Conservation (phyloP, 208 protist species). For the Leishmania arabica region DNA sequence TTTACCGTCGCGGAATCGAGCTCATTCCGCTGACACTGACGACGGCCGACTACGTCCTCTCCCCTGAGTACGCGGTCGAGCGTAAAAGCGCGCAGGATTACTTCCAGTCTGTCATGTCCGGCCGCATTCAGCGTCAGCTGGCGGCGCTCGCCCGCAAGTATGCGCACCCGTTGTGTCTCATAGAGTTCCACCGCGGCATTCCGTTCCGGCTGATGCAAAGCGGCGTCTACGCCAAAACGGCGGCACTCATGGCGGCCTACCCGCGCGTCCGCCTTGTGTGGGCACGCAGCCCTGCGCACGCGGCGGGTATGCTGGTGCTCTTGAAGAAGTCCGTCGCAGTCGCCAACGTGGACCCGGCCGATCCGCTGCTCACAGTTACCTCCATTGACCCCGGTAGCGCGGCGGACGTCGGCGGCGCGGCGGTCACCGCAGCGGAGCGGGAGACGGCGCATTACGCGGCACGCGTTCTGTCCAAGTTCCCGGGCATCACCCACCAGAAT, state of each 20-base stretch:
- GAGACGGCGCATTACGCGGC: conserved; percentile 65
- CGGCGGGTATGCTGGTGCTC: conserved; percentile 63
- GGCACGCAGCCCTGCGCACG: conserved; percentile 75
- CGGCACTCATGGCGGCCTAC: conserved; percentile 55
- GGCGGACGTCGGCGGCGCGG: conserved; percentile 25
- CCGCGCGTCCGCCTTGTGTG: conserved; percentile 72
- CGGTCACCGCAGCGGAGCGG: conserved; percentile 28
- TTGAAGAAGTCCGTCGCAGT: conserved; percentile 66
- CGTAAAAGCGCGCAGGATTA: conserved; percentile 84
- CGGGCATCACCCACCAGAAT: conserved; percentile 71
- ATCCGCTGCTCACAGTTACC: conserved; percentile 56
- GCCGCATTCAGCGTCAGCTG: conserved; percentile 77
- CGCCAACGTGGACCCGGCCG: conserved; percentile 61
- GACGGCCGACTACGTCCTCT: conserved; percentile 88
- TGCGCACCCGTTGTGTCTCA: conserved; percentile 63
- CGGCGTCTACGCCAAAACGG: conserved; percentile 61
- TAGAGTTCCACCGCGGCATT: conserved; percentile 70
- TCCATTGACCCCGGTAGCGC: conserved; percentile 29
- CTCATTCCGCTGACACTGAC: conserved; percentile 80
- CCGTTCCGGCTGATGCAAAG: conserved; percentile 60
- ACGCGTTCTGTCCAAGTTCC: conserved; percentile 75
- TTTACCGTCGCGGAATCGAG: conserved; percentile 72
- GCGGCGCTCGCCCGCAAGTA: conserved; percentile 63
- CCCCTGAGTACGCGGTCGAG: conserved; percentile 75
- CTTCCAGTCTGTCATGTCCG: conserved; percentile 68